phyloP scores from a whole-genome alignment of 2,329 filamentous ascomycete species.

The Colletotrichum eremochloae region DNA sequence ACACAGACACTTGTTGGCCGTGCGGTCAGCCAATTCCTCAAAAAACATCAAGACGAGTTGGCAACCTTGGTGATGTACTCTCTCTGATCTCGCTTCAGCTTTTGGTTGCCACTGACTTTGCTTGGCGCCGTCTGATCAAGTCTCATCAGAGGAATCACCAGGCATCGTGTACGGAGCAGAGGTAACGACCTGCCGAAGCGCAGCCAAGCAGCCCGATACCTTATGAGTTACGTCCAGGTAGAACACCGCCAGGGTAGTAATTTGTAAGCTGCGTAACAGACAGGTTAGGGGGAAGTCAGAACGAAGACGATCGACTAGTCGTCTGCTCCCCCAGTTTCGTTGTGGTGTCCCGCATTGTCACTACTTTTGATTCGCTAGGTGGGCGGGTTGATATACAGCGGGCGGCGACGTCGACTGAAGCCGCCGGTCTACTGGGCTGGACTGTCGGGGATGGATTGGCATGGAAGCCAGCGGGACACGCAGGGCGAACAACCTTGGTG shows the following conservation, averaged over 20 bases:
- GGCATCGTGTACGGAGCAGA: slow-evolving; percentile 1
- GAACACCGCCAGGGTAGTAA: background rate
- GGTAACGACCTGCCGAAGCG: background rate
- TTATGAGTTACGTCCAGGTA: background rate
- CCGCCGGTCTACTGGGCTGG: slow-evolving; percentile 2
- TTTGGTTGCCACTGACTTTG: slow-evolving; percentile 5
- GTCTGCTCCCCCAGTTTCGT: background rate
- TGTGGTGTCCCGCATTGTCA: slow-evolving; percentile 3
- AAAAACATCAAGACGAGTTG: slow-evolving; percentile 7
- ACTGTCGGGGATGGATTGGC: slow-evolving; percentile 12
- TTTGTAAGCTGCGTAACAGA: background rate
- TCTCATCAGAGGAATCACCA: slow-evolving; percentile 6
- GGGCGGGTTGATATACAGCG: slow-evolving; percentile 3
- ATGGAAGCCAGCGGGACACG: slow-evolving; percentile 17
- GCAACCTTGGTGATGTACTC: slow-evolving; percentile 9
- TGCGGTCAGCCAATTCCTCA: slow-evolving; percentile 14
- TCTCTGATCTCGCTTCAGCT: background rate
- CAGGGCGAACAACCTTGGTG: slow-evolving; percentile 33
- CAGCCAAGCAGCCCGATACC: background rate
- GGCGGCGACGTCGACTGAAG: slow-evolving; percentile 9
- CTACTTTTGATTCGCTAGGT: slow-evolving; percentile 7
- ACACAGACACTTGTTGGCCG: background rate
- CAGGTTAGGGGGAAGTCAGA: background rate
- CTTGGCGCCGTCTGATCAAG: slow-evolving; percentile 33
- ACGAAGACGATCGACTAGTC: slow-evolving; percentile 1